Evolutionary conservation across 208 protist species (phyloP), one percentile per base, ranked within the genome.

Genomic region (Porcisia deanei): DNA sequence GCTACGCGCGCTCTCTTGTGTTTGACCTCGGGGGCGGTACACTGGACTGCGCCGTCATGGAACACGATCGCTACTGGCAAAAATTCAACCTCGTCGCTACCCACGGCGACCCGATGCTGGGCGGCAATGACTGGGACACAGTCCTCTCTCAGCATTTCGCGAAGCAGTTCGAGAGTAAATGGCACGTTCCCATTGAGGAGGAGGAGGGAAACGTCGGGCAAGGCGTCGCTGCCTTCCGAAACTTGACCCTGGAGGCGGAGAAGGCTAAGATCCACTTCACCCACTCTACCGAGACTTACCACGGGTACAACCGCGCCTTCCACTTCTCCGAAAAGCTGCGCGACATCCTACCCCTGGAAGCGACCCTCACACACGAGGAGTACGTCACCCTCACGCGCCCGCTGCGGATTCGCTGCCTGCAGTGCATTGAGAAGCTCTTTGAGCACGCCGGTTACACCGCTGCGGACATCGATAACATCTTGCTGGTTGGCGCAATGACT

Each of bases 1-100:
- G 88, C 41, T 76, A 89, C 54, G 74, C 85, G 58, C 87, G 89
- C 39, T 94, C 90, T 10, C 76, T 97, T 3, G 95, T 98, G 22
- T 98, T 97, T 72, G 95, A 98, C 76, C 88, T 98, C 0, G 95
- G 95, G 45, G 95, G 95, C 63, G 95, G 95, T 52, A 98, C 95
- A 71, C 82, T 98, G 47, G 95, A 98, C 77, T 95, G 91, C 75
- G 93, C 95, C 68, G 80, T 98, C 59, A 94, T 98, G 89, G 91
- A 96, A 77, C 87, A 96, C 83, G 88, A 98, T 84, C 70, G 67
- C 45, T 67, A 85, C 54, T 67, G 77, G 37, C 73, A 83, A 37
- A 90, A 65, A 47, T 97, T 95, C 79, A 90, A 79, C 30, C 85
- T 98, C 34, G 82, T 96, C 20, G 92, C 95, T 30, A 96, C 95